Conservation (phyloP, 2,329 filamentous ascomycete genomes). For the Davidsoniella eucalypti region DNA sequence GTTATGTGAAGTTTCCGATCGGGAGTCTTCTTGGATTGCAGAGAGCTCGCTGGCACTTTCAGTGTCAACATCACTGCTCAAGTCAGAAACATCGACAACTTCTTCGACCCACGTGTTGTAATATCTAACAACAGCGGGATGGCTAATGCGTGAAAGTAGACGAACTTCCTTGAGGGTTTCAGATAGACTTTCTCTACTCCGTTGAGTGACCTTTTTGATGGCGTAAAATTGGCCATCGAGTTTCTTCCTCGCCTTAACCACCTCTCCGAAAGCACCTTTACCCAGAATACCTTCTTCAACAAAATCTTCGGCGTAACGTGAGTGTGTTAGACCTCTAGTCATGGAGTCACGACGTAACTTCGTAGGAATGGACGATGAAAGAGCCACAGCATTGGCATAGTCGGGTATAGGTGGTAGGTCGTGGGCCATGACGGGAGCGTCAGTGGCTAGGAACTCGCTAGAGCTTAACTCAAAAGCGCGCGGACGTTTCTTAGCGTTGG, state of each 20-base stretch:
- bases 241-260: constrained; percentile 88
- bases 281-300: constrained; percentile 77
- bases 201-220: constrained; percentile 87
- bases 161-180: constrained; percentile 76
- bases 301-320: constrained; percentile 78
- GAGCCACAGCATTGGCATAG: constrained; percentile 8
- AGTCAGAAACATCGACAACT: constrained; percentile 24
- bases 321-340: constrained; percentile 29
- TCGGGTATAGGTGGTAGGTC: constrained; percentile 21
- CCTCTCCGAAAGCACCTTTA: constrained; percentile 89
- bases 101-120: constrained; percentile 93
- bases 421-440: constrained; percentile 40
- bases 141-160: constrained; percentile 79
- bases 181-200: constrained; percentile 53
- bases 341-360: constrained; percentile 47
- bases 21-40: constrained; percentile 20
- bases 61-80: constrained; percentile 33
- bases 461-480: constrained; percentile 60
- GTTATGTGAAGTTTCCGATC: not conserved
- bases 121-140: constrained; percentile 74
- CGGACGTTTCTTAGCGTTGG: constrained; percentile 68
- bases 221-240: constrained; percentile 88
- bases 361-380: constrained; percentile 25
- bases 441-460: constrained; percentile 49
- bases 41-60: constrained; percentile 34